A percentile compares a stretch with the other conserved stretches of the same genome.
These are phyloP conservation scores for Leccinum subtestaceum DNA, from an alignment of 768 basidiomycete genomes.

Conservation along the genomic window DNA sequence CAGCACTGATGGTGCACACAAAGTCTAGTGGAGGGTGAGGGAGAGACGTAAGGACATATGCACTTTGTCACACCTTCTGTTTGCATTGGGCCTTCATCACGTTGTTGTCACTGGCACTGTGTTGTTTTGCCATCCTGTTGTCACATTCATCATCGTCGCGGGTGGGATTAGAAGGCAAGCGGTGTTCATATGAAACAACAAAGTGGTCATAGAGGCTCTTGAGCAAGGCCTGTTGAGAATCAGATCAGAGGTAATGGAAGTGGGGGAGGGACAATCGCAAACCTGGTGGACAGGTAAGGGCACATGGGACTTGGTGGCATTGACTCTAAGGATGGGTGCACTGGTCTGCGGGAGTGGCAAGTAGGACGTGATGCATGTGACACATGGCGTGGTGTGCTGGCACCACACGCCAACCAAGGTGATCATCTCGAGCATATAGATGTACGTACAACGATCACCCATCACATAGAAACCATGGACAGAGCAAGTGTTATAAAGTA, in stretches of 20 bases:
- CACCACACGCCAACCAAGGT: no score
- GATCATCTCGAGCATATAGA: conserved; percentile 28
- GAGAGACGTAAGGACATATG: no score
- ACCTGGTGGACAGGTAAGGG: conserved; percentile 75
- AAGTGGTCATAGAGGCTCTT: conserved; percentile 75
- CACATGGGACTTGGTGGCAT: conserved; percentile 67
- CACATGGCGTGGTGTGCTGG: conserved; percentile 18
- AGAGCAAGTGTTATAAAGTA: conserved; percentile 45
- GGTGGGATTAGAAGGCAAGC: conserved; percentile 52
- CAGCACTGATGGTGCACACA: no score
- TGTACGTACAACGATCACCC: conserved; percentile 24
- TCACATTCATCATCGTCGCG: no score
- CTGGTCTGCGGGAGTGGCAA: conserved; percentile 41
- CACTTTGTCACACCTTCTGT: no score
- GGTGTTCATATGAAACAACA: conserved; percentile 55
- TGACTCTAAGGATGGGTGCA: conserved; percentile 62
- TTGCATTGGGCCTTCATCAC: no score
- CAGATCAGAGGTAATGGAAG: neutral
- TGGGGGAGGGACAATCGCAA: conserved; percentile 18
- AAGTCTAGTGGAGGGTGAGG: no score
- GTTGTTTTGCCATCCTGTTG: no score
- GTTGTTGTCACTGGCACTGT: no score
- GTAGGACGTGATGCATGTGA: neutral
- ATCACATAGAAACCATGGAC: conserved; percentile 39
- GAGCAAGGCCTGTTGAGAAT: conserved; percentile 65